Conservation (phyloP, 1,284 basidiomycete species). For the Cutaneotrichosporon cavernicola region DNA sequence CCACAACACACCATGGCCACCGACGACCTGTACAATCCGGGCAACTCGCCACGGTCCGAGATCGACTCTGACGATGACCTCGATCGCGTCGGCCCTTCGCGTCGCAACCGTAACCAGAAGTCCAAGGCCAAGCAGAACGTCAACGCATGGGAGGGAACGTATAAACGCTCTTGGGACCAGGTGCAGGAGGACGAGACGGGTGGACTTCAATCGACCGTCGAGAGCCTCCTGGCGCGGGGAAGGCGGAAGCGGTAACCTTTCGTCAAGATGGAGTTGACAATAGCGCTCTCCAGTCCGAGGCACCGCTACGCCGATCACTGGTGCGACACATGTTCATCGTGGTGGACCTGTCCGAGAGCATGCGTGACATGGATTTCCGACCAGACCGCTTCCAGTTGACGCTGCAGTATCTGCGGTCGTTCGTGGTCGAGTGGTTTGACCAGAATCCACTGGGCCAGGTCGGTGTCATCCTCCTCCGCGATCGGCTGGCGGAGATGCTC, state of each 20-base stretch:
- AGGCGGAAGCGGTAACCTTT: slow-evolving; percentile 72
- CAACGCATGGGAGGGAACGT: slow-evolving; percentile 95
- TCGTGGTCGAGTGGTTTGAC: slow-evolving; percentile 96
- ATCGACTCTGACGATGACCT: slow-evolving; percentile 30
- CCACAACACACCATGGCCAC: slow-evolving; percentile 15
- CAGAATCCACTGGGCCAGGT: slow-evolving; percentile 99
- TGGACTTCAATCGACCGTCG: slow-evolving; percentile 83
- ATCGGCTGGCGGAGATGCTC: slow-evolving; percentile 80
- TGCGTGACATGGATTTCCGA: slow-evolving; percentile 93
- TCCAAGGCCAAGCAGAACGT: slow-evolving; percentile 36
- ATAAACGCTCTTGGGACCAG: slow-evolving; percentile 92
- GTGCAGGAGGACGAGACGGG: slow-evolving; percentile 94
- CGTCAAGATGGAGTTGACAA: not conserved
- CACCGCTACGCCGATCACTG: slow-evolving; percentile 89
- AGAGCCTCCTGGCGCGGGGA: slow-evolving; percentile 80
- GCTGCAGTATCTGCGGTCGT: slow-evolving; percentile 83
- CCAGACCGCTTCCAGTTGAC: slow-evolving; percentile 71
- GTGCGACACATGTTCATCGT: slow-evolving; percentile 91
- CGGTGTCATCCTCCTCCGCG: slow-evolving; percentile 85
- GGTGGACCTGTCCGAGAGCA: slow-evolving; percentile 84
- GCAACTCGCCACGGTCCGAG: slow-evolving; percentile 15
- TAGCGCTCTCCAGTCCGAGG: slow-evolving; percentile 64
- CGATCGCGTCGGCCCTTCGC: slow-evolving; percentile 28
- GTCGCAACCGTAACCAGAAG: slow-evolving; percentile 18
- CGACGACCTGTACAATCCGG: slow-evolving; percentile 26